Conservation (phyloP, 163 green algal species). For the Scenedesmus sp. region DNA sequence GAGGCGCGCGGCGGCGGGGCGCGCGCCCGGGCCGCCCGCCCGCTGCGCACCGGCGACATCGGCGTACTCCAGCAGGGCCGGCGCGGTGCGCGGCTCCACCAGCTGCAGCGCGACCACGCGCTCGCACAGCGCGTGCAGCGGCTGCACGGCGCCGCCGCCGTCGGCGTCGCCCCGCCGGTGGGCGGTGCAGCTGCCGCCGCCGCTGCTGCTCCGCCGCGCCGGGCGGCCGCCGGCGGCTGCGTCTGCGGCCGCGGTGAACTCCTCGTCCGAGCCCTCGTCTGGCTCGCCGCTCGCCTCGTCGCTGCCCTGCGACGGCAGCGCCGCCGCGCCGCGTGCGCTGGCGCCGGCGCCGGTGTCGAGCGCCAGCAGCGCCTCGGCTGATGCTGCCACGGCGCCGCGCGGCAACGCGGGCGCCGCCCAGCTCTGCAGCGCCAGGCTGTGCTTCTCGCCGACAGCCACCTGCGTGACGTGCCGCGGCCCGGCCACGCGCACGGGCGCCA, state of each 20-base stretch:
- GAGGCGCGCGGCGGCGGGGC: no score
- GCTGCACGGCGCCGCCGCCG: constrained; percentile 22
- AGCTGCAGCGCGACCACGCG: constrained; percentile 66
- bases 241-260: no score
- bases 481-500: constrained; percentile 58
- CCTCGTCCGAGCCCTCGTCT: no score
- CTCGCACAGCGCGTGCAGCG: constrained; percentile 81
- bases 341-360: no score
- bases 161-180: not conserved
- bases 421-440: constrained; percentile 82
- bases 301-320: no score
- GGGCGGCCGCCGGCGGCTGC: no score
- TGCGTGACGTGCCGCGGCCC: constrained; percentile 62
- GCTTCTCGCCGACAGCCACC: constrained; percentile 87
- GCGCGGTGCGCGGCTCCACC: constrained; percentile 69
- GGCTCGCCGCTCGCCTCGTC: no score
- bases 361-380: no score
- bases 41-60: constrained; percentile 58
- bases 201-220: constrained; percentile 12
- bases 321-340: not conserved
- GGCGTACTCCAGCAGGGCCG: constrained; percentile 79
- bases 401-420: constrained; percentile 58
- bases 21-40: not conserved
- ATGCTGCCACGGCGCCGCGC: no score
- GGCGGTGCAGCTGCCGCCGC: not conserved